Evolutionary conservation across 2,329 filamentous ascomycete species (phyloP).

Genomic region (Aureobasidium musti): DNA sequence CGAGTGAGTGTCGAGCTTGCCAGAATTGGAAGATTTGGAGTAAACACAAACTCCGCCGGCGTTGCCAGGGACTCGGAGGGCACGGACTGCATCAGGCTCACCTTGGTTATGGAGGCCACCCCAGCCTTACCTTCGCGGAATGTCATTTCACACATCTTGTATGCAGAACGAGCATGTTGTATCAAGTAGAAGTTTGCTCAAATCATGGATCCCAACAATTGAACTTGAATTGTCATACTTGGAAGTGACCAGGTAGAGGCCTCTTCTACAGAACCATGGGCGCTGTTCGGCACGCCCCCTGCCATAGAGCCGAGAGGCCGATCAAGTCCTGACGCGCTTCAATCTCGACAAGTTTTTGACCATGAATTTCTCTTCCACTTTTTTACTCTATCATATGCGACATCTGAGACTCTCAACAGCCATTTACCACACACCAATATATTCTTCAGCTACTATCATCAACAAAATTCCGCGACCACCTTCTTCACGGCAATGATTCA

Average conservation of each 20-base stretch:
- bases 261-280: too few relatives aligned
- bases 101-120: background rate
- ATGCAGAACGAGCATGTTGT: background rate
- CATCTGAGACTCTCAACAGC: background rate
- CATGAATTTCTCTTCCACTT: conserved; percentile 19
- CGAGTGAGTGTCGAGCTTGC: background rate
- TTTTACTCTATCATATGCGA: background rate
- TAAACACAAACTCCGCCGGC: conserved; percentile 13
- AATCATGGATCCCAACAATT: background rate
- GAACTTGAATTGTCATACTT: background rate
- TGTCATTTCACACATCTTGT: background rate
- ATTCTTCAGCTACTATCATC: background rate
- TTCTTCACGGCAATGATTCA: conserved; percentile 30
- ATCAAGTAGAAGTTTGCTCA: too few relatives aligned
- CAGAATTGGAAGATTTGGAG: background rate
- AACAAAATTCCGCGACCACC: background rate
- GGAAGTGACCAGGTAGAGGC: background rate
- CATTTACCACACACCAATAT: background rate
- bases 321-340: conserved; percentile 19
- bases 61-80: conserved; percentile 16
- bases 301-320: background rate
- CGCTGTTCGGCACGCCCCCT: conserved; percentile 12
- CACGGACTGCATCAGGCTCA: conserved; percentile 3
- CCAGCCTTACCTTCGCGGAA: background rate
- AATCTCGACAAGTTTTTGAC: conserved; percentile 28